Conservation (phyloP, 805 yeast genomes). For the Lipomyces kockii region DNA sequence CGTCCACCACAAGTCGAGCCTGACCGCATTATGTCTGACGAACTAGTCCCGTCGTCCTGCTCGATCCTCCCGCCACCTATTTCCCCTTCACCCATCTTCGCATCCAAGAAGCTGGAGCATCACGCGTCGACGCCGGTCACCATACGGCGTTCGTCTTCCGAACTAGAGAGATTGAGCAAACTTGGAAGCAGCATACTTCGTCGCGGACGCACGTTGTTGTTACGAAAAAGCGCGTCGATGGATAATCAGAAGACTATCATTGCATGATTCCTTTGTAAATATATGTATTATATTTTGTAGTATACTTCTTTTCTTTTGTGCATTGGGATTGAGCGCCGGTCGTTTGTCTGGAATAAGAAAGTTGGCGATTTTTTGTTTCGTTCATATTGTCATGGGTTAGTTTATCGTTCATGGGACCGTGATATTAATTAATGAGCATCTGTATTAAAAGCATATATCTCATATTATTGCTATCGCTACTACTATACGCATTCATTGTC, state of each 20-base stretch:
- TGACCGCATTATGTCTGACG: neutral
- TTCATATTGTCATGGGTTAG: no score
- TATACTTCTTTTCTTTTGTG: neutral
- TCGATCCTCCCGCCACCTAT: constrained; percentile 1
- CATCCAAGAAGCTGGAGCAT: neutral
- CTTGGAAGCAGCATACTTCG: constrained; percentile 13
- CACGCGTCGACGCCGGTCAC: neutral
- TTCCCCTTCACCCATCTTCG: neutral
- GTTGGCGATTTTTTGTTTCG: no score
- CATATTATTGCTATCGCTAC: no score
- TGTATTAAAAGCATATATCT: no score
- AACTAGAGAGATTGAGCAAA: neutral
- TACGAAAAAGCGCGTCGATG: neutral
- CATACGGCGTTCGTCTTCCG: neutral
- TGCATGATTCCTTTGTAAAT: neutral
- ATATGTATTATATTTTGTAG: neutral
- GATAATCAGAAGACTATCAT: neutral
- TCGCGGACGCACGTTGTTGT: constrained; percentile 17
- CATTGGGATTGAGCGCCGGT: neutral
- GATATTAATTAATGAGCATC: no score
- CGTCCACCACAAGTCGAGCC: constrained; percentile 18
- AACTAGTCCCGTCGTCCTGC: neutral
- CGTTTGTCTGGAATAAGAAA: neutral
- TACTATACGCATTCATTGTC: no score
- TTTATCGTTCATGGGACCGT: no score